A percentile compares a stretch with the other conserved stretches of the same genome.
Evolutionary conservation across 2,329 filamentous ascomycete genomes (phyloP).

Genomic region (Exophiala sp.): DNA sequence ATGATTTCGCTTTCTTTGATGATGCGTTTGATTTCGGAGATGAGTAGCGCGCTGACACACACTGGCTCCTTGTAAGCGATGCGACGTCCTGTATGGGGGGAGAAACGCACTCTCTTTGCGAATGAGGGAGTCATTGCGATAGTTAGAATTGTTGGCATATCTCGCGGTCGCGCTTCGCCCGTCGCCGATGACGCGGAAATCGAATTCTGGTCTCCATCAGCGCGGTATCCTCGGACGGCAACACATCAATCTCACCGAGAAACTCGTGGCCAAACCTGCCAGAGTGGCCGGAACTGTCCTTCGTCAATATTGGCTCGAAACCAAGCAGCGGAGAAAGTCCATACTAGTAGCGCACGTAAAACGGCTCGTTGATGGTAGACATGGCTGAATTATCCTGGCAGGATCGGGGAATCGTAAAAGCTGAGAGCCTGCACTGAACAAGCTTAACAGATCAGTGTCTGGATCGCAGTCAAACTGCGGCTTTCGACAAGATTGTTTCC

Average conservation of each 20-base stretch:
- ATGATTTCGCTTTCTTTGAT: slow-evolving; percentile 96
- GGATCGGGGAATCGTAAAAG: no score
- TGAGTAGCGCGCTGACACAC: slow-evolving; percentile 86
- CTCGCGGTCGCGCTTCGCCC: slow-evolving; percentile 87
- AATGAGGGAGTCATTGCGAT: slow-evolving; percentile 96
- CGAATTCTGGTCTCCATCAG: slow-evolving; percentile 64
- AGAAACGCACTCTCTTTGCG: slow-evolving; percentile 87
- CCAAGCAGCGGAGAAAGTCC: slow-evolving; percentile 35
- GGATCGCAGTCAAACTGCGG: background rate
- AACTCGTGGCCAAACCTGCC: slow-evolving; percentile 98
- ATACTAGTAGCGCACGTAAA: slow-evolving; percentile 97
- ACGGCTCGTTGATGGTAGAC: slow-evolving; percentile 68
- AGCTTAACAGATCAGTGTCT: background rate
- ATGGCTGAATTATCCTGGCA: slow-evolving; percentile 41
- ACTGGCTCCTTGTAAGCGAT: slow-evolving; percentile 50
- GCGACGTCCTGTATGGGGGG: background rate
- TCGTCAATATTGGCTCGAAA: slow-evolving; percentile 36
- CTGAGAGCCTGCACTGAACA: background rate
- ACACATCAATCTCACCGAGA: slow-evolving; percentile 55
- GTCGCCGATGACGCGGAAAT: slow-evolving; percentile 87
- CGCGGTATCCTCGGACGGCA: background rate
- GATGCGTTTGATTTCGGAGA: slow-evolving; percentile 93
- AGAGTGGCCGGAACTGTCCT: slow-evolving; percentile 82
- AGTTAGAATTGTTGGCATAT: slow-evolving; percentile 99
- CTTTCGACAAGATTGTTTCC: no score